Evolutionary conservation across 1,139 yeast genomes (phyloP), one percentile per base, ranked within the genome.

Genomic region (Meyerozyma smithsonii): DNA sequence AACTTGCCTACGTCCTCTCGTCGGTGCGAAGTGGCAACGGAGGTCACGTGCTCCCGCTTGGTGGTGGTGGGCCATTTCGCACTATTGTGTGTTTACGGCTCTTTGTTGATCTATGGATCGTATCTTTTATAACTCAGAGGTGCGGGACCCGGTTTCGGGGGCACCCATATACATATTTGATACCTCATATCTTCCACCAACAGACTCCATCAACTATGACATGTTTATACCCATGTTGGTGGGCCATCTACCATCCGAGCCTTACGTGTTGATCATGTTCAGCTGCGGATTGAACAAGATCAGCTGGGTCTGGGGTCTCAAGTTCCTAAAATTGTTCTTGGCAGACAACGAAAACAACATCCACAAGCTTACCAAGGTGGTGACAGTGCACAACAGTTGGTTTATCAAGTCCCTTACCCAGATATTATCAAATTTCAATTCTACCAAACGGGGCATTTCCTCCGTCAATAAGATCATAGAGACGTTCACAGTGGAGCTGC

Each of bases 331-430:
- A 48, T 64, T 75, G 50, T 73, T 92, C 36, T 80, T 90, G n/a
- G 69, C 73, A 15, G 72, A 73, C 11, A 68, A 56, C 41, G 51
- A 54, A 30, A 74, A 76, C 43, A 75, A 76, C 43, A 69, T 65
- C 30, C 46, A 54, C 28, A 61, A 76, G 40, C 62, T 89, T 39
- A 66, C 67, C 39, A 82, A 79, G 51, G 69, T 88, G 3, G 84
- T 84, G 48, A 75, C 90, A 32, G 96, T 92, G 4, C 97, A 92
- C 59, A 97, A 90, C 52, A 84, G 87, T 39, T 89, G 96, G 92
- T 78, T 92, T 64, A 77, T 88, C 14, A 79, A 89, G 50, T 84
- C 96, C 0, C 74, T 89, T 28, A 76, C 87, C 16, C 92, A 87
- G 43, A 76, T 88, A 39, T 64, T 87, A 44, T 70, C 81, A 43